A percentile compares a stretch with the other conserved stretches of the same genome.
Conservation (phyloP, 2,329 filamentous ascomycete species). For the Graphilbum ipis-grandicollis region DNA sequence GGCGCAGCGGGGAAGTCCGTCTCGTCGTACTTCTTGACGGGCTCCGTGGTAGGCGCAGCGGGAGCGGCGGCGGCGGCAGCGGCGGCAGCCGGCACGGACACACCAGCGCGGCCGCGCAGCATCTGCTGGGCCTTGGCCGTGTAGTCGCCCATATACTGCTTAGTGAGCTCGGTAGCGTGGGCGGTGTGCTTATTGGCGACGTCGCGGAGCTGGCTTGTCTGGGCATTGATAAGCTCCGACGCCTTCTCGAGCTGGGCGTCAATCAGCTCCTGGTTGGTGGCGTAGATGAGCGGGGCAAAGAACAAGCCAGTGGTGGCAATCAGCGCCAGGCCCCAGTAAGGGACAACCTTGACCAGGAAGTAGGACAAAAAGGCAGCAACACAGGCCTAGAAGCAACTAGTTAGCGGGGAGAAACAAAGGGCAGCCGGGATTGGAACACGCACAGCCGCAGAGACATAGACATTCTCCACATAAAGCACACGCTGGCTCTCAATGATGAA, state of each 20-base stretch:
- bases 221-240: conserved; percentile 39
- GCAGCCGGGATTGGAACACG: too few relatives aligned
- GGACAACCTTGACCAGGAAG: conserved; percentile 51
- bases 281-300: conserved; percentile 46
- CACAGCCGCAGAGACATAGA: conserved; percentile 43
- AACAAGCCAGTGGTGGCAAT: conserved; percentile 42
- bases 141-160: conserved; percentile 52
- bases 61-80: conserved; percentile 4
- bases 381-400: conserved; percentile 30
- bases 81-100: conserved; percentile 16
- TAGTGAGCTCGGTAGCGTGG: conserved; percentile 43
- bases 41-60: conserved; percentile 7
- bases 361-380: conserved; percentile 46
- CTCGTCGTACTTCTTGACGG: conserved; percentile 17
- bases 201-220: conserved; percentile 44
- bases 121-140: conserved; percentile 49
- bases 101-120: conserved; percentile 30
- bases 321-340: conserved; percentile 50
- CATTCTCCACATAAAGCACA: conserved; percentile 51
- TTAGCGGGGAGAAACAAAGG: conserved; percentile 20
- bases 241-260: conserved; percentile 43
- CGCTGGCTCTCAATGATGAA: conserved; percentile 54
- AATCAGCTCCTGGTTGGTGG: conserved; percentile 51
- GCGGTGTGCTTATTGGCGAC: conserved; percentile 47
- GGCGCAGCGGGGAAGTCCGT: conserved; percentile 31